Percentiles rank a stretch among this genome's conserved stretches.
phyloP scores from a whole-genome alignment of 345 rosid species.

The Brassica cretica region DNA sequence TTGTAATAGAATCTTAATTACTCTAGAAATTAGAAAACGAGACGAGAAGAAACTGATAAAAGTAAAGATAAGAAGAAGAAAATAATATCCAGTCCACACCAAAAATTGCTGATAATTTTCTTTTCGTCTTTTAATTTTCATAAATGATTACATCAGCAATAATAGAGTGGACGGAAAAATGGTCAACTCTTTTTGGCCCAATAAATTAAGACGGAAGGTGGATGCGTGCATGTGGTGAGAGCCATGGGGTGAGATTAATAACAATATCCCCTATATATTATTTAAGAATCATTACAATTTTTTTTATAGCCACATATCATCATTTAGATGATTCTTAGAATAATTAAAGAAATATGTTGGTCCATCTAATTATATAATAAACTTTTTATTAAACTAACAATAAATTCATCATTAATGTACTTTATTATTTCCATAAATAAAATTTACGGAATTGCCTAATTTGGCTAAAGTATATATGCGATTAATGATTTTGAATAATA shows the following conservation, averaged over 20 bases:
- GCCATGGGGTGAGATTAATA: not conserved
- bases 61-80: not conserved
- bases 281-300: too few relatives aligned
- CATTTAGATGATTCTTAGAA: too few relatives aligned
- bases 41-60: not conserved
- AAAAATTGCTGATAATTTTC: not conserved
- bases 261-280: too few relatives aligned
- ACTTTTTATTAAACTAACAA: too few relatives aligned
- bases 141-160: conserved; percentile 5
- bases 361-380: too few relatives aligned
- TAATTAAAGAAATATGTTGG: too few relatives aligned
- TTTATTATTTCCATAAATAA: too few relatives aligned
- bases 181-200: conserved; percentile 33
- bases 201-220: conserved; percentile 8
- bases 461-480: too few relatives aligned
- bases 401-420: too few relatives aligned
- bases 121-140: not conserved
- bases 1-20: not conserved
- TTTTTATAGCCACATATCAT: too few relatives aligned
- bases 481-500: too few relatives aligned
- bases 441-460: too few relatives aligned
- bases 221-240: conserved; percentile 28
- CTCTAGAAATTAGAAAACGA: not conserved
- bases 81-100: not conserved
- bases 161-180: not conserved